These are phyloP conservation scores for Syncephalis plumigaleata DNA, from an alignment of 371 early-diverging fungal genomes.

Conservation along the genomic window DNA sequence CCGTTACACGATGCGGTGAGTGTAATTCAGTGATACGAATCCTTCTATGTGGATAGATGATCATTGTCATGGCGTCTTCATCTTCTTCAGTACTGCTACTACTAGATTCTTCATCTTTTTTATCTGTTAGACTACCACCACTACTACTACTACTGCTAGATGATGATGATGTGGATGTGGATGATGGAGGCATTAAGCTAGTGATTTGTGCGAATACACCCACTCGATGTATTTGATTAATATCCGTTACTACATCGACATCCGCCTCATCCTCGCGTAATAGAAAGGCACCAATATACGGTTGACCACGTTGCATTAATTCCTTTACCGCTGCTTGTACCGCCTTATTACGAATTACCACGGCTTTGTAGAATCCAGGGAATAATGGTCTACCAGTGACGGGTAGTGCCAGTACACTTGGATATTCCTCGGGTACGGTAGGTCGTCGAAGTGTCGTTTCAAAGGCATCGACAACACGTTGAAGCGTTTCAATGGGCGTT, in stretches of 20 bases:
- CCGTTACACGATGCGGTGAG: conserved; percentile 12
- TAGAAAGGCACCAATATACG: conserved; percentile 88
- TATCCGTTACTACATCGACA: conserved; percentile 54
- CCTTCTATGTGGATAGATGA: conserved; percentile 86
- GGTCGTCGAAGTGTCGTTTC: conserved; percentile 51
- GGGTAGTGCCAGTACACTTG: conserved; percentile 84
- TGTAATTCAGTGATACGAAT: conserved; percentile 62
- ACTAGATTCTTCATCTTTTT: no score
- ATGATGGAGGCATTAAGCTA: conserved; percentile 65
- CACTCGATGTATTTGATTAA: conserved; percentile 67
- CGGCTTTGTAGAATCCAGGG: conserved; percentile 93
- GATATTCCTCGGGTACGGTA: conserved; percentile 68
- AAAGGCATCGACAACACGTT: conserved; percentile 4
- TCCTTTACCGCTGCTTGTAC: conserved; percentile 84
- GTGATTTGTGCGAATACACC: conserved; percentile 97
- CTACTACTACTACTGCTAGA: no score
- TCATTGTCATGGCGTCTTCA: conserved; percentile 72
- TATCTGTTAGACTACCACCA: no score
- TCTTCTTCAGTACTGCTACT: conserved; percentile 31
- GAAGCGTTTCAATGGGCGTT: neutral
- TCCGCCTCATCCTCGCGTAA: conserved; percentile 76
- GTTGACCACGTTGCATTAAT: conserved; percentile 75
- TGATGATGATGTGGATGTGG: no score
- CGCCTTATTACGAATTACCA: conserved; percentile 82
- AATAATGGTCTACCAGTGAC: conserved; percentile 87